Percentiles rank a stretch among this genome's conserved stretches.
Evolutionary conservation across 495 filamentous ascomycete species (phyloP).

Genomic region (Hyaloscypha variabilis): DNA sequence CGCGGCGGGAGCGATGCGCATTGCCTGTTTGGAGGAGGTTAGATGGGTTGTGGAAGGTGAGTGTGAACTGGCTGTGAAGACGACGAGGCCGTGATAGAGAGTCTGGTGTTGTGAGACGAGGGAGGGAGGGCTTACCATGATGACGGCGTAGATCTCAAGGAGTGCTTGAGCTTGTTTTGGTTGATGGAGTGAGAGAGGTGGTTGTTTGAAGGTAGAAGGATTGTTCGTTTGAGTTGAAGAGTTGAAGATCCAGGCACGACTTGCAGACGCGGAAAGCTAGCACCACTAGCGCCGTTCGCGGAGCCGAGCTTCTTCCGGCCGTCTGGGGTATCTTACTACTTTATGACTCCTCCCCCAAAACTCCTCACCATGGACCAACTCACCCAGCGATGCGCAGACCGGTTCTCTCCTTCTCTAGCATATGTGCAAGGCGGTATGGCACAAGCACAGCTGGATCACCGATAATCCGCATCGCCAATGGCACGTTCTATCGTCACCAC

Average conservation of each 20-base stretch:
- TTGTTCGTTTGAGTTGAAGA: neutral
- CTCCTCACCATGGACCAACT: constrained; percentile 4
- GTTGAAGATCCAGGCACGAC: constrained; percentile 5
- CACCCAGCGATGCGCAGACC: constrained; percentile 14
- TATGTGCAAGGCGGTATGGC: constrained; percentile 20
- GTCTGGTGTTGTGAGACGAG: neutral
- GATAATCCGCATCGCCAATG: constrained; percentile 72
- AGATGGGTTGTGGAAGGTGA: constrained; percentile 8
- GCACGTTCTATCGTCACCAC: constrained; percentile 80
- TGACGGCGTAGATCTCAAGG: constrained; percentile 30
- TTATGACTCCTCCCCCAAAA: neutral
- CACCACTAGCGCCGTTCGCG: constrained; percentile 15
- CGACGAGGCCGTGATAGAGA: neutral
- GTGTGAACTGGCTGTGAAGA: neutral
- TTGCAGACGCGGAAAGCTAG: constrained; percentile 15
- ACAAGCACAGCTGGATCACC: constrained; percentile 42
- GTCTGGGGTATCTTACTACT: neutral
- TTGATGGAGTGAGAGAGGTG: constrained; percentile 1
- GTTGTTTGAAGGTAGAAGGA: neutral
- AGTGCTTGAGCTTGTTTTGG: neutral
- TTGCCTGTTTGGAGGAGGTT: constrained; percentile 59
- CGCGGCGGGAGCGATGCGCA: constrained; percentile 79
- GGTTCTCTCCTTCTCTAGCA: no score
- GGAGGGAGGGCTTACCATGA: constrained; percentile 46
- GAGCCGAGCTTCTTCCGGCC: neutral